Conservation (phyloP, 140 eudicot genomes). For the Flaveria floridana region DNA sequence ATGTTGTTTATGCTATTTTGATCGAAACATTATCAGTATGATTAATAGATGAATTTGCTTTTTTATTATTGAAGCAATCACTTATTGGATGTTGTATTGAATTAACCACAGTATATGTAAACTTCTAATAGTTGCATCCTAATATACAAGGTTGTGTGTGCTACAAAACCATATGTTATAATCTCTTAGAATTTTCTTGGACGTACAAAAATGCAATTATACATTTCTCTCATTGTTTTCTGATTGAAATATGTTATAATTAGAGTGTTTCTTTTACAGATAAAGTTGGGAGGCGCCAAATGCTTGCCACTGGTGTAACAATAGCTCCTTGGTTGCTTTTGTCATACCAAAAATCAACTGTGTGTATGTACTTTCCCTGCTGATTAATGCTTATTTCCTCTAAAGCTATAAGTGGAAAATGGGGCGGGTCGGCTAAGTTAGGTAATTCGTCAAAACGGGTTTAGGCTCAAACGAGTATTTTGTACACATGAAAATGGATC, state of each 20-base stretch:
- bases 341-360: conserved; percentile 49
- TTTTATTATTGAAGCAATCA: background rate
- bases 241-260: conserved; percentile 8
- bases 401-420: conserved; percentile 9
- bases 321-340: conserved; percentile 59
- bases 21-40: background rate
- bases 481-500: background rate
- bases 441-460: background rate
- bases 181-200: background rate
- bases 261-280: conserved; percentile 38
- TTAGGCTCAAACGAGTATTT: background rate
- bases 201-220: background rate
- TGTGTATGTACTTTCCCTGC: conserved; percentile 53
- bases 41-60: background rate
- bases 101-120: background rate
- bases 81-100: background rate
- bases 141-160: too few species aligned
- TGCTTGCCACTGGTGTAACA: conserved; percentile 68
- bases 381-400: conserved; percentile 19
- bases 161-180: background rate
- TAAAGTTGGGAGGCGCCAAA: conserved; percentile 71
- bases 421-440: background rate
- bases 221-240: background rate
- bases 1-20: conserved; percentile 18
- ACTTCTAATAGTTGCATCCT: too few species aligned